phyloP scores from a whole-genome alignment of 495 filamentous ascomycete species.

The Hypoxylon cercidicola region DNA sequence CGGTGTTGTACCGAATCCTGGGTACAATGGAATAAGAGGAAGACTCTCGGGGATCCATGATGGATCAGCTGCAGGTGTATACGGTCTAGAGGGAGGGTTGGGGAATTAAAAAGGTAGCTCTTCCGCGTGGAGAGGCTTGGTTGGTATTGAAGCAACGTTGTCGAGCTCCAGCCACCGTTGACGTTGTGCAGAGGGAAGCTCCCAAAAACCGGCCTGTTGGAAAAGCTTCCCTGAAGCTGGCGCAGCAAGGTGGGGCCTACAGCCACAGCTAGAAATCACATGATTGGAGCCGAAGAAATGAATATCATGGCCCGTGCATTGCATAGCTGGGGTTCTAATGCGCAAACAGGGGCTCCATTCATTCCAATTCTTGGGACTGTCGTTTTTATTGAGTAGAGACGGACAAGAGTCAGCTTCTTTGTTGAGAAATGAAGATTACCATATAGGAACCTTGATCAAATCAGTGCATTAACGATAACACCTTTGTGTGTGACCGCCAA shows the following conservation, averaged over 20 bases:
- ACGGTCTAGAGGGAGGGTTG: slow-evolving; percentile 19
- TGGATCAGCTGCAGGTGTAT: slow-evolving; percentile 44
- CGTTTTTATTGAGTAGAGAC: no score
- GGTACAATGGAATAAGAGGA: slow-evolving; percentile 77
- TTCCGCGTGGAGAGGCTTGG: slow-evolving; percentile 25
- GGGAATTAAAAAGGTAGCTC: slow-evolving; percentile 14
- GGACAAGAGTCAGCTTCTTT: no score
- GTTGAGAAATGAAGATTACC: no score
- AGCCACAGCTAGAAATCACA: slow-evolving; percentile 32
- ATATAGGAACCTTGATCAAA: no score
- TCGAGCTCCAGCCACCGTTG: slow-evolving; percentile 42
- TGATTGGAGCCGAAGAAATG: slow-evolving; percentile 17
- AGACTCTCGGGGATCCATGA: slow-evolving; percentile 85
- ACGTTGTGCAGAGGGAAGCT: slow-evolving; percentile 38
- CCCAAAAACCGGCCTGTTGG: slow-evolving; percentile 26
- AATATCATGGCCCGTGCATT: slow-evolving; percentile 11
- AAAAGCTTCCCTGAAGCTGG: slow-evolving; percentile 34
- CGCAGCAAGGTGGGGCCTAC: slow-evolving; percentile 33
- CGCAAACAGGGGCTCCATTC: no score
- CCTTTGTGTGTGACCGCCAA: no score
- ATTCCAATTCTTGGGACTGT: no score
- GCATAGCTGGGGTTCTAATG: background rate
- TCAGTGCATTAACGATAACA: no score
- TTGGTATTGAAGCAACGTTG: slow-evolving; percentile 22
- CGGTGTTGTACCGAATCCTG: slow-evolving; percentile 95